phyloP scores from a whole-genome alignment of 2,329 filamentous ascomycete species.

The Bipolaris zeicola region DNA sequence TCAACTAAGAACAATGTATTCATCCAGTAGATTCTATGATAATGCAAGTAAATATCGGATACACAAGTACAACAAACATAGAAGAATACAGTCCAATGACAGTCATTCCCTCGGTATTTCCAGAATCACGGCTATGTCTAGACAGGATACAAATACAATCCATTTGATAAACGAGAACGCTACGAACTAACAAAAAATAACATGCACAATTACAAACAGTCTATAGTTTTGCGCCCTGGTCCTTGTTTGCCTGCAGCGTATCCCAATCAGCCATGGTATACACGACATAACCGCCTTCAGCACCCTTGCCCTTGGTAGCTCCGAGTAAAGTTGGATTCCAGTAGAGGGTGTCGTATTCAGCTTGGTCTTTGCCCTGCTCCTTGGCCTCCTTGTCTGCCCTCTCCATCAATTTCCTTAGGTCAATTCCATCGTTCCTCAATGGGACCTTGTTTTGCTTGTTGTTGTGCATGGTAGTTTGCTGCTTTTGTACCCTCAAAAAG shows the following conservation, averaged over 20 bases:
- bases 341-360: slow-evolving; percentile 53
- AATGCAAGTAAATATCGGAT: background rate
- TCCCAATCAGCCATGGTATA: slow-evolving; percentile 67
- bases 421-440: slow-evolving; percentile 69
- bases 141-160: background rate
- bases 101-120: background rate
- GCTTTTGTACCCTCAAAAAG: slow-evolving; percentile 68
- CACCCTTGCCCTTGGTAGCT: slow-evolving; percentile 37
- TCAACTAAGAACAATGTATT: too few relatives aligned
- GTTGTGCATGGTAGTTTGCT: slow-evolving; percentile 69
- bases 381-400: slow-evolving; percentile 40
- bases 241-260: slow-evolving; percentile 49
- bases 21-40: too few relatives aligned
- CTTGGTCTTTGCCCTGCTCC: slow-evolving; percentile 44
- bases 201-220: background rate
- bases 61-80: background rate
- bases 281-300: slow-evolving; percentile 59
- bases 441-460: slow-evolving; percentile 82
- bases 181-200: background rate
- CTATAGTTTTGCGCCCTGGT: slow-evolving; percentile 25
- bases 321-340: slow-evolving; percentile 54
- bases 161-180: slow-evolving; percentile 5
- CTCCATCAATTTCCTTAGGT: slow-evolving; percentile 57
- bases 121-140: background rate
- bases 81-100: background rate